A percentile compares a stretch with the other conserved stretches of the same genome.
phyloP scores from a whole-genome alignment of 805 yeast species.

The Kurtzmaniella fragi region DNA sequence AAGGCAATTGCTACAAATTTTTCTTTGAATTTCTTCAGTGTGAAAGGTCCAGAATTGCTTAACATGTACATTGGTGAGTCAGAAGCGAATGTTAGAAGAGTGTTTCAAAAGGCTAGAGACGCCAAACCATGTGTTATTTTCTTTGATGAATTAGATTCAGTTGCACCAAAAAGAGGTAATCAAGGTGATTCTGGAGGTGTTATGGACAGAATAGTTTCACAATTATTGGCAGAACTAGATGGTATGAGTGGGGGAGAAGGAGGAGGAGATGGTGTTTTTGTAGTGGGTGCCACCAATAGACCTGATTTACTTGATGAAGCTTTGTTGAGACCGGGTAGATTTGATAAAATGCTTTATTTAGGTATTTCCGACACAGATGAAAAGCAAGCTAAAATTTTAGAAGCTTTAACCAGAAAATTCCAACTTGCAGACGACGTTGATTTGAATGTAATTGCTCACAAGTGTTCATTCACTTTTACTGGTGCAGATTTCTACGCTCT shows the following conservation, averaged over 20 bases:
- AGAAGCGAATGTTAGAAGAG: conserved; percentile 93
- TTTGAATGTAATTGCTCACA: conserved; percentile 52
- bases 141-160: conserved; percentile 96
- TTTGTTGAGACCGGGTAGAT: conserved; percentile 86
- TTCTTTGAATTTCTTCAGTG: conserved; percentile 90
- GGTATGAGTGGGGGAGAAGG: conserved; percentile 85
- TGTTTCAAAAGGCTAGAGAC: conserved; percentile 91
- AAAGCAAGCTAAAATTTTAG: conserved; percentile 78
- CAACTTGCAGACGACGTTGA: conserved; percentile 56
- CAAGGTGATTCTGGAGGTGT: conserved; percentile 99
- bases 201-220: conserved; percentile 97
- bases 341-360: conserved; percentile 89
- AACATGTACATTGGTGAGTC: conserved; percentile 99
- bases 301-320: conserved; percentile 96
- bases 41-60: conserved; percentile 93
- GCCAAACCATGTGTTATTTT: conserved; percentile 97
- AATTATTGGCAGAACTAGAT: conserved; percentile 87
- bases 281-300: conserved; percentile 97
- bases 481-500: conserved; percentile 98
- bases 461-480: conserved; percentile 85
- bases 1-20: conserved; percentile 97
- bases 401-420: conserved; percentile 86
- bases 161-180: conserved; percentile 97
- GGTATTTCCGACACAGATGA: conserved; percentile 91
- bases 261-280: conserved; percentile 83